These are phyloP conservation scores for Colletotrichum noveboracense DNA, from an alignment of 2,329 filamentous ascomycete species.

Conservation along the genomic window DNA sequence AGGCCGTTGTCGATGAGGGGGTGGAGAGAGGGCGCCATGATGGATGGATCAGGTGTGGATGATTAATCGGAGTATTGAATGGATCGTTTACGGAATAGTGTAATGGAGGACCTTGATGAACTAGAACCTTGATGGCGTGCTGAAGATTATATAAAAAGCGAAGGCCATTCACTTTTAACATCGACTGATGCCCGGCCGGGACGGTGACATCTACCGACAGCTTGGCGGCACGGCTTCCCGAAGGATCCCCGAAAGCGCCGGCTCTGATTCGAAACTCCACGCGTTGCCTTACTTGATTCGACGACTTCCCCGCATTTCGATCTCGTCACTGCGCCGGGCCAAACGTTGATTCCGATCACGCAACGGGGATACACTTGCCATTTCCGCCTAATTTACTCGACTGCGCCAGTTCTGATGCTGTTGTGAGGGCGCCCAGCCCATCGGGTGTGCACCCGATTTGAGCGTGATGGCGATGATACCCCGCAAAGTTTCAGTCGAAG, in stretches of 20 bases:
- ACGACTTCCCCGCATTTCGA: slow-evolving; percentile 15
- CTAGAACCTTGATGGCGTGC: slow-evolving; percentile 7
- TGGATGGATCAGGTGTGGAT: background rate
- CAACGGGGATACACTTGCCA: slow-evolving; percentile 2
- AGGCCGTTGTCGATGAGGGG: slow-evolving; percentile 68
- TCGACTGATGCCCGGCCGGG: background rate
- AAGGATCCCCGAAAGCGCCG: slow-evolving; percentile 15
- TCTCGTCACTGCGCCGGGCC: background rate
- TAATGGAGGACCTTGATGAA: background rate
- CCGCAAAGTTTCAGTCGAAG: slow-evolving; percentile 1
- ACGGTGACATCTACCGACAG: background rate
- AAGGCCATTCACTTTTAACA: background rate
- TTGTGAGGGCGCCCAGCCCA: background rate
- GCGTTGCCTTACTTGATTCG: slow-evolving; percentile 3
- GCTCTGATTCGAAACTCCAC: background rate
- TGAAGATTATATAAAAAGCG: background rate
- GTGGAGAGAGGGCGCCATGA: slow-evolving; percentile 56
- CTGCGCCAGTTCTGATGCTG: background rate
- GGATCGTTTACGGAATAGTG: background rate
- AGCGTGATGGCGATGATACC: background rate
- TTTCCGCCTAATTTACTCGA: background rate
- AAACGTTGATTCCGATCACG: slow-evolving; percentile 3
- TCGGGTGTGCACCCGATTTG: slow-evolving; percentile 7
- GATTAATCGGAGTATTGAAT: background rate
- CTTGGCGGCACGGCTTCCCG: slow-evolving; percentile 7